Percentiles rank a stretch among this genome's conserved stretches.
These are phyloP conservation scores for Tricladium varicosporioides DNA, from an alignment of 2,329 filamentous ascomycete species.

Conservation along the genomic window DNA sequence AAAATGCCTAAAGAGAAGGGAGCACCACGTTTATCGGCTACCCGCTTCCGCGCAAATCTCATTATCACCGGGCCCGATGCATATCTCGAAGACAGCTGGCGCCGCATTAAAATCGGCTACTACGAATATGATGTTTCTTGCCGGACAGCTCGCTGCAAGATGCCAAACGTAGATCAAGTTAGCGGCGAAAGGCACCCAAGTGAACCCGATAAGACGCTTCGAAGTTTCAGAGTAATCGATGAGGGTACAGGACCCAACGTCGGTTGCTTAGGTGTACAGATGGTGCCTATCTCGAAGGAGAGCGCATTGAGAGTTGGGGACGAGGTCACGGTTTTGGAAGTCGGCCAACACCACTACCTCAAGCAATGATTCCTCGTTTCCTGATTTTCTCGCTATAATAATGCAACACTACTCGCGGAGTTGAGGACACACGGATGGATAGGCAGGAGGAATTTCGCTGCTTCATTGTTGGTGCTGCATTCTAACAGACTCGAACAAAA, in stretches of 20 bases:
- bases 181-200: conserved; percentile 36
- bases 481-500: too few species aligned
- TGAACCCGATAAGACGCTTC: conserved; percentile 58
- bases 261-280: conserved; percentile 64
- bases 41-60: conserved; percentile 71
- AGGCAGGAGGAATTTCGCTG: neutral
- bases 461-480: too few species aligned
- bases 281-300: conserved; percentile 52
- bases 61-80: conserved; percentile 62
- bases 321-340: conserved; percentile 47
- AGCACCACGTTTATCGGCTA: conserved; percentile 53
- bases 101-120: conserved; percentile 49
- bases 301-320: conserved; percentile 55
- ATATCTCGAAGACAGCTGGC: conserved; percentile 72
- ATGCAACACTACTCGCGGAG: conserved; percentile 1
- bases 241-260: conserved; percentile 50
- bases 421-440: neutral
- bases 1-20: conserved; percentile 51
- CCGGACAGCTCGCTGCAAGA: conserved; percentile 66
- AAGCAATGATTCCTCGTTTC: conserved; percentile 15
- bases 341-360: conserved; percentile 25
- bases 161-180: conserved; percentile 67
- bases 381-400: neutral
- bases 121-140: conserved; percentile 60
- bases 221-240: conserved; percentile 59